Evolutionary conservation across 208 protist species (phyloP), one percentile per base, ranked within the genome.

Genomic region (Crithidia fasciculata): DNA sequence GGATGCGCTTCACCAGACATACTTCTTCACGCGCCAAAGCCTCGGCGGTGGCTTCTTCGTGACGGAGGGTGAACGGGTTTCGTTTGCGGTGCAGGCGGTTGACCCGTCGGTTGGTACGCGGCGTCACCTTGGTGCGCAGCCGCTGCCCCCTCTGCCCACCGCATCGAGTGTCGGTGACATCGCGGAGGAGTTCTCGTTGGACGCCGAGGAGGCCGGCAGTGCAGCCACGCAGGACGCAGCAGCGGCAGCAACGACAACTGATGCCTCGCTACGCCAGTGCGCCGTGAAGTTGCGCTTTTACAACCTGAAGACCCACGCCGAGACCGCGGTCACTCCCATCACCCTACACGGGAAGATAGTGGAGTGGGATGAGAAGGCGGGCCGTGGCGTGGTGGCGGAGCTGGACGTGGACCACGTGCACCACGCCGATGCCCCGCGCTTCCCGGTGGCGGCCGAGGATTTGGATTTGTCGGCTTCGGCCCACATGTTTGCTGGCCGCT

Each of bases 41-140:
- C 83, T 95, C 8, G 52, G 70, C 43, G 90, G 86, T 13, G 90
- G 88, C 15, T 90, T 92, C 74, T 93, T 88, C 75, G 72, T 95
- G 47, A 85, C 66, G 9, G 88, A 92, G 64, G 90, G 90, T 5
- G 86, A 95, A 67, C 84, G 80, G 5, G 88, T 95, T 6, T 78
- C 85, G 0, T 95, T 95, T 76, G 65, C 47, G 12, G 64, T 76
- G n/a, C 37, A 9, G 12, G 6, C 12, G 12, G n/a, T 53, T 12
- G 7, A 44, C 9, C 18, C 39, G 28, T 10, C 16, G 43, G 58
- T 62, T 44, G 49, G 37, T 8, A 57, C 61, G 16, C 16, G 43
- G 71, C 61, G 63, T 15, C 41, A 61, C 76, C 55, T 68, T 53
- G 77, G 28, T 36, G 65, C 58, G 16, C 28, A 28, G 28, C 28